Percentiles rank a stretch among this genome's conserved stretches.
phyloP scores from a whole-genome alignment of 768 basidiomycete genomes.

The Lenzites betulinus region DNA sequence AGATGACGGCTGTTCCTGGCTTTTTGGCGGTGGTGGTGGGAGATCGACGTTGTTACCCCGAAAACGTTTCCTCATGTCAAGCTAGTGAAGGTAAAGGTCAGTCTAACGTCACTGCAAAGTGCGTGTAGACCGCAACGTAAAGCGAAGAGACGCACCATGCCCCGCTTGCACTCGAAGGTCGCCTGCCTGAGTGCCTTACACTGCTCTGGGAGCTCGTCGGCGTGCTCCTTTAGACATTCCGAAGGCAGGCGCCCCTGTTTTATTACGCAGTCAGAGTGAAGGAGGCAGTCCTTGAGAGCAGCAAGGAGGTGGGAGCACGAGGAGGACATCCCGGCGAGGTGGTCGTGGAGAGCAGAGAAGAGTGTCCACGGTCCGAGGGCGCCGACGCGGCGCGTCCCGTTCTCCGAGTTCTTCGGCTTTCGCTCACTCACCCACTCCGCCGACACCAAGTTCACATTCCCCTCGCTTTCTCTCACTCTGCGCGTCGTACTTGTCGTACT shows the following conservation, averaged over 20 bases:
- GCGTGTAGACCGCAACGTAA: neutral
- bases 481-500: neutral
- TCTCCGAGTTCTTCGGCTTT: slow-evolving; percentile 2
- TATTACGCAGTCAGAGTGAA: slow-evolving; percentile 85
- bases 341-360: slow-evolving; percentile 11
- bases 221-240: slow-evolving; percentile 78
- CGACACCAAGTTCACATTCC: too few relatives aligned
- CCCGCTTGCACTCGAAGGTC: slow-evolving; percentile 88
- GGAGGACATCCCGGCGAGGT: slow-evolving; percentile 57
- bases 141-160: slow-evolving; percentile 60
- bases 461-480: neutral
- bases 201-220: slow-evolving; percentile 74
- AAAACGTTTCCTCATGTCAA: slow-evolving; percentile 36
- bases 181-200: slow-evolving; percentile 80
- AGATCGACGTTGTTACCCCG: slow-evolving; percentile 31
- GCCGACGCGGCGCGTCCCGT: slow-evolving; percentile 1
- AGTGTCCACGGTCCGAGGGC: slow-evolving; percentile 11
- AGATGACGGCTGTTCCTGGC: slow-evolving; percentile 1
- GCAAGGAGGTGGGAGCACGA: slow-evolving; percentile 76
- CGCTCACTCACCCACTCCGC: neutral
- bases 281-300: slow-evolving; percentile 81
- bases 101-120: neutral
- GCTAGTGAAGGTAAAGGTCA: slow-evolving; percentile 6
- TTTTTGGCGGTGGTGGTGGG: slow-evolving; percentile 12
- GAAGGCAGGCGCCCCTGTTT: slow-evolving; percentile 80